Conservation (phyloP, 208 protist species). For the Wallacemonas collosoma region DNA sequence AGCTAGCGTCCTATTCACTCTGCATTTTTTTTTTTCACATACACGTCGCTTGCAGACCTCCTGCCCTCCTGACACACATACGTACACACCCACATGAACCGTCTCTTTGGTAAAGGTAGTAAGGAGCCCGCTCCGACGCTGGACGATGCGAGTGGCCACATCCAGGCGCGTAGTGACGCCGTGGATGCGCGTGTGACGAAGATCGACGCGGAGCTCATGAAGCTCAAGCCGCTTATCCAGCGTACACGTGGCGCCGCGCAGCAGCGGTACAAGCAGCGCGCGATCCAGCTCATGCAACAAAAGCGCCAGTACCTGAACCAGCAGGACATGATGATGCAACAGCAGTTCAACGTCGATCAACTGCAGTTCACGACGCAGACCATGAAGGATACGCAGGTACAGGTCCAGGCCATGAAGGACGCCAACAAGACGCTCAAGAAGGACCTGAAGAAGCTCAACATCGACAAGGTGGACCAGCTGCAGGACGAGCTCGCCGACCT, state of each 20-base stretch:
- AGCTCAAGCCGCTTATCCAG: constrained; percentile 77
- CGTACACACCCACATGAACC: constrained; percentile 64
- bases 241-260: constrained; percentile 65
- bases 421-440: constrained; percentile 86
- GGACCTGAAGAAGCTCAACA: constrained; percentile 85
- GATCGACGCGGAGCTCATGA: constrained; percentile 88
- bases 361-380: constrained; percentile 90
- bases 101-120: constrained; percentile 84
- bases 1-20: neutral
- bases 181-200: constrained; percentile 83
- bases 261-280: constrained; percentile 91
- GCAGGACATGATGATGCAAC: constrained; percentile 87
- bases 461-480: constrained; percentile 84
- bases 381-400: constrained; percentile 91
- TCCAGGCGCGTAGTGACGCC: constrained; percentile 68
- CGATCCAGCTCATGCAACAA: constrained; percentile 90
- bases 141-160: constrained; percentile 79
- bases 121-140: constrained; percentile 81
- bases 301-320: constrained; percentile 94
- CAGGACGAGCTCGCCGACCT: constrained; percentile 92
- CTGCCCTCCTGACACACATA: neutral
- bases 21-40: constrained; percentile 21
- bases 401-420: constrained; percentile 90
- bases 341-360: constrained; percentile 95
- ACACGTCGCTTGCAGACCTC: neutral